These are phyloP conservation scores for Ascochyta lentis DNA, from an alignment of 2,329 filamentous ascomycete genomes.

Conservation along the genomic window DNA sequence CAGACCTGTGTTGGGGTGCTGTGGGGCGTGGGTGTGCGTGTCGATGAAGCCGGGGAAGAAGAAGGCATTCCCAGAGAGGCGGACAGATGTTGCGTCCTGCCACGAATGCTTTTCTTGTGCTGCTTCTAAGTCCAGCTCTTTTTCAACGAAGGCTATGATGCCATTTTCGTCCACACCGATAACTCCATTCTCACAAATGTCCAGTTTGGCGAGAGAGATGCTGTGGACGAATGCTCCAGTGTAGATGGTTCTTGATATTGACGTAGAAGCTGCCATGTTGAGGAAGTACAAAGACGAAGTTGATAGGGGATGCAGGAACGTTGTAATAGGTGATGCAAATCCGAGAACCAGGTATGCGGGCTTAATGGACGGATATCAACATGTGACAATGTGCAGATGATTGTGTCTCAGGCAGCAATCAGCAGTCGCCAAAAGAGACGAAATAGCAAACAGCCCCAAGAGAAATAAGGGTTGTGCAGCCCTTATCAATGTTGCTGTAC, in stretches of 20 bases:
- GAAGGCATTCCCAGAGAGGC: constrained; percentile 64
- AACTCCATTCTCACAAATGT: constrained; percentile 55
- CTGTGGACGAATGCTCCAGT: constrained; percentile 68
- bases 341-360: constrained; percentile 6
- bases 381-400: constrained; percentile 4
- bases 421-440: neutral
- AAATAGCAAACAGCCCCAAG: constrained; percentile 12
- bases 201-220: constrained; percentile 56
- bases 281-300: neutral
- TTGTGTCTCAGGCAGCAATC: constrained; percentile 1
- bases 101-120: constrained; percentile 42
- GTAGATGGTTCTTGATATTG: constrained; percentile 56
- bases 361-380: neutral
- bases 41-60: constrained; percentile 90
- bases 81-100: constrained; percentile 51
- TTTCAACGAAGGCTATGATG: constrained; percentile 58
- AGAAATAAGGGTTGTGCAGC: constrained; percentile 1
- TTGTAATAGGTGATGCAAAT: constrained; percentile 1
- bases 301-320: constrained; percentile 1
- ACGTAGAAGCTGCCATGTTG: constrained; percentile 40
- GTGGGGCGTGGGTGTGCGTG: constrained; percentile 92
- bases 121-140: constrained; percentile 37
- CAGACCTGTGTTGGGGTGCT: constrained; percentile 92
- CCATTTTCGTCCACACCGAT: constrained; percentile 61
- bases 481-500: constrained; percentile 14